Conservation (phyloP, 257 asterid genomes). For the Dorcoceras hygrometricum region DNA sequence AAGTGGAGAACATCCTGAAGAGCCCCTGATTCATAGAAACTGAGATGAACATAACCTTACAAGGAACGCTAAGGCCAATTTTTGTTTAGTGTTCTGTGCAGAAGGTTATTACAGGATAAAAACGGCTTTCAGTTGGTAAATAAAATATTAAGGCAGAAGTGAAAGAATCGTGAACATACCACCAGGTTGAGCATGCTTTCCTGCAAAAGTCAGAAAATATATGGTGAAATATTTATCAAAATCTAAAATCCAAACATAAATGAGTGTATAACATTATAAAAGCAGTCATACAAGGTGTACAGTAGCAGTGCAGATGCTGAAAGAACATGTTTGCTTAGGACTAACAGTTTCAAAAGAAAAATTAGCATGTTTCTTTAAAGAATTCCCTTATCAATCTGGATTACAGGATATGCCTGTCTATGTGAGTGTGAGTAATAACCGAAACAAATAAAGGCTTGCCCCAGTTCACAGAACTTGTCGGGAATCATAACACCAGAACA, state of each 20-base stretch:
- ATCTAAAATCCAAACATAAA: constrained; percentile 3
- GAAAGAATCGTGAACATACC: constrained; percentile 53
- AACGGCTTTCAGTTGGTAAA: neutral
- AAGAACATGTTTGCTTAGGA: constrained; percentile 8
- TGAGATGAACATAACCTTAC: constrained; percentile 27
- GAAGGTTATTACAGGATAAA: neutral
- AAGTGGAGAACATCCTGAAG: constrained; percentile 94
- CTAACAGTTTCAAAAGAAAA: constrained; percentile 1
- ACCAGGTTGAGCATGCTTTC: constrained; percentile 83
- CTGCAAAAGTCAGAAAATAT: constrained; percentile 51
- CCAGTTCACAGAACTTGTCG: constrained; percentile 9
- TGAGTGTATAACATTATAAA: neutral
- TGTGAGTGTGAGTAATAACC: too few species aligned
- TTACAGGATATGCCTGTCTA: neutral
- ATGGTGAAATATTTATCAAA: constrained; percentile 26
- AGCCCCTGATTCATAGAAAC: constrained; percentile 70
- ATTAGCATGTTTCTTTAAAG: constrained; percentile 7
- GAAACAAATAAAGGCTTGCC: too few species aligned
- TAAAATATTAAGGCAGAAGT: constrained; percentile 16
- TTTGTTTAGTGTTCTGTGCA: neutral
- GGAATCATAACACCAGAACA: constrained; percentile 17
- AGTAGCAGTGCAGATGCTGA: constrained; percentile 18
- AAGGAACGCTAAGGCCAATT: constrained; percentile 30
- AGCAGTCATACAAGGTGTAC: neutral
- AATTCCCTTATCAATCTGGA: constrained; percentile 3